Evolutionary conservation across 2,329 filamentous ascomycete species (phyloP), one percentile per base, ranked within the genome.

Genomic region (Apiospora sp.): DNA sequence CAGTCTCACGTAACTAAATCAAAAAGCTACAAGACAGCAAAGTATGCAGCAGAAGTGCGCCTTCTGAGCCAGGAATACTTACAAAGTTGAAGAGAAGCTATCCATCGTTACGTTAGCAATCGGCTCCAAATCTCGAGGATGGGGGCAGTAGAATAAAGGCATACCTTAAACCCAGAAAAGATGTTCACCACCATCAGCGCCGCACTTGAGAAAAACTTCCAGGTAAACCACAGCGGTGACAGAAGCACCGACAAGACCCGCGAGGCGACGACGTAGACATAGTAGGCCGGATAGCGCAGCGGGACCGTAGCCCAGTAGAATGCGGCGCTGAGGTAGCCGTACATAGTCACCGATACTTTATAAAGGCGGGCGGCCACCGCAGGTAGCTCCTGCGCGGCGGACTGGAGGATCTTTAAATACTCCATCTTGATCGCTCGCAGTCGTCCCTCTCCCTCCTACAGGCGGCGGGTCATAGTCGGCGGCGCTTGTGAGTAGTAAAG

Each of bases 1-100:
- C 27, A 70, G 41, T 71, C 24, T 68, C 70, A 64, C 69, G 49
- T 34, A 19, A 64, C 10, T 7, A 48, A 19, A 8, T 58, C 13
- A 69, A 70, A 22, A 16, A 24, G 22, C 19, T 44, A 24, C 48
- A 34, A 48, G 3, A 12, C 54, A 49, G 16, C 5, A 37, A 37
- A 5, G 37, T 37, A 37, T 3, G 37, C 6, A 8, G 6, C 37
- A 37, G 37, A 41, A 41, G 8, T 2, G 8, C 44, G 30, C 14
- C 16, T 1, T 10, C n/a, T 13, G 13, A 49, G 37, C 12, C 30
- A 67, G 43, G 22, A 30, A 54, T 69, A 73, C 80, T 78, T 80
- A 81, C 80, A 69, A 78, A 81, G 71, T 80, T 76, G 64, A 80
- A 81, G 14, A 81, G 73, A 71, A 79, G 79, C 80, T 81, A 64